These are phyloP conservation scores for Ganoderma lingzhi DNA, from an alignment of 1,284 basidiomycete genomes.

Conservation along the genomic window DNA sequence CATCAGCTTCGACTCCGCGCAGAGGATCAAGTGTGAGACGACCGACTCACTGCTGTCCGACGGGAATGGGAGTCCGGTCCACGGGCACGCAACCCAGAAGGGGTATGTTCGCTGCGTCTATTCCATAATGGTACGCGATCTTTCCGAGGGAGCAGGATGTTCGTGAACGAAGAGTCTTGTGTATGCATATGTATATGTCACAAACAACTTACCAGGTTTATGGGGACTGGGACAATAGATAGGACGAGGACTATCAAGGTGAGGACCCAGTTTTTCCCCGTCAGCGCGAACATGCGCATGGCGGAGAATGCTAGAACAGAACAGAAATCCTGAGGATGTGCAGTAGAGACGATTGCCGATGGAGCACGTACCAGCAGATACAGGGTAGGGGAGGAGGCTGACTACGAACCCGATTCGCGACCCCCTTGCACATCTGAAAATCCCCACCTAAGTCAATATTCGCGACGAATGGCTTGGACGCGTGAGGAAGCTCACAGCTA, in stretches of 20 bases:
- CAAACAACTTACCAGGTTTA: not conserved
- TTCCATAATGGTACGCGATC: conserved; percentile 1
- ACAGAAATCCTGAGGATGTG: not conserved
- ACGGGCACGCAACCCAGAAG: not conserved
- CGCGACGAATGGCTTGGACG: not conserved
- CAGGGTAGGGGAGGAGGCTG: conserved; percentile 1
- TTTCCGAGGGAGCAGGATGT: not conserved
- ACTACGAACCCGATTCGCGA: not conserved
- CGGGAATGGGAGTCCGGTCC: not conserved
- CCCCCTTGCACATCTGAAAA: not conserved
- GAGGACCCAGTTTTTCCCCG: not conserved
- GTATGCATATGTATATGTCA: no score
- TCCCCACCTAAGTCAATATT: not conserved
- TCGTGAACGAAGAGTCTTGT: not conserved
- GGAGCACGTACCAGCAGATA: not conserved
- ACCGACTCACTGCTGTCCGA: conserved; percentile 3
- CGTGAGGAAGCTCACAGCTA: not conserved
- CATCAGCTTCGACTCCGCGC: not conserved
- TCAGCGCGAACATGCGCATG: conserved; percentile 8
- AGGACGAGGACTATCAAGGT: not conserved
- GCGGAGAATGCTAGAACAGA: not conserved
- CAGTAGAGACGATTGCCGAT: not conserved
- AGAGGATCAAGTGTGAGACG: no score
- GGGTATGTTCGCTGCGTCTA: not conserved
- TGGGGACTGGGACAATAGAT: not conserved